Percentiles rank a stretch among this genome's conserved stretches.
phyloP scores from a whole-genome alignment of 2,329 filamentous ascomycete genomes.

The Conoideocrella luteorostrata region DNA sequence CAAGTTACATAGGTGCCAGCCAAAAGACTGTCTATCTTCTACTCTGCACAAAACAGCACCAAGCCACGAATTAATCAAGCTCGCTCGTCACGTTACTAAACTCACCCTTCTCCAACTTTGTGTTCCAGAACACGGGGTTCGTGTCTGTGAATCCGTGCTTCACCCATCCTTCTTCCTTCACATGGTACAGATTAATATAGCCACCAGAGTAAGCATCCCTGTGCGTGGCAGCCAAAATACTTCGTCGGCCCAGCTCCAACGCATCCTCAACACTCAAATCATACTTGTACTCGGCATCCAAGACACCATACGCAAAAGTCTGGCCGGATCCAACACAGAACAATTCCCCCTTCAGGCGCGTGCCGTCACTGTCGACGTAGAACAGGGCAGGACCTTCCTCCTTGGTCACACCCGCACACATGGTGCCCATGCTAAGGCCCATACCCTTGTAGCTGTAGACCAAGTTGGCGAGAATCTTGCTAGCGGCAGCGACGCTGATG shows the following conservation, averaged over 20 bases:
- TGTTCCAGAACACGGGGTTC: conserved; percentile 99
- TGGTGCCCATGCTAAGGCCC: conserved; percentile 98
- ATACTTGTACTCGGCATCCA: conserved; percentile 92
- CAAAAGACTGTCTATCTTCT: background rate
- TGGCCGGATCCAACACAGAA: conserved; percentile 98
- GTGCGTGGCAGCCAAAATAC: conserved; percentile 93
- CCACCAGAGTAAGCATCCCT: conserved; percentile 98
- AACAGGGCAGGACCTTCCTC: conserved; percentile 96
- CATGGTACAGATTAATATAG: conserved; percentile 97
- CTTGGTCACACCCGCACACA: conserved; percentile 95
- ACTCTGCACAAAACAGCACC: no score
- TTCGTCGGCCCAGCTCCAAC: conserved; percentile 81
- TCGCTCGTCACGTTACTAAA: conserved; percentile 90
- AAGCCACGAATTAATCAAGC: no score
- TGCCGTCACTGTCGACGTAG: conserved; percentile 95
- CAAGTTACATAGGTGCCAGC: conserved; percentile 3
- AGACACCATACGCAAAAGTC: conserved; percentile 96
- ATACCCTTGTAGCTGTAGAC: conserved; percentile 99
- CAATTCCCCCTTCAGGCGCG: conserved; percentile 83
- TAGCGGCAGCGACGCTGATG: conserved; percentile 94
- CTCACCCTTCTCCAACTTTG: conserved; percentile 96
- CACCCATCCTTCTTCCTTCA: conserved; percentile 98
- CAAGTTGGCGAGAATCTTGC: conserved; percentile 96
- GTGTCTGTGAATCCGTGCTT: conserved; percentile 98
- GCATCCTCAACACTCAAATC: conserved; percentile 83